Base-by-base conservation (phyloP, 2,329 filamentous ascomycete genomes). In the Cordyceps farinosa region DNA sequence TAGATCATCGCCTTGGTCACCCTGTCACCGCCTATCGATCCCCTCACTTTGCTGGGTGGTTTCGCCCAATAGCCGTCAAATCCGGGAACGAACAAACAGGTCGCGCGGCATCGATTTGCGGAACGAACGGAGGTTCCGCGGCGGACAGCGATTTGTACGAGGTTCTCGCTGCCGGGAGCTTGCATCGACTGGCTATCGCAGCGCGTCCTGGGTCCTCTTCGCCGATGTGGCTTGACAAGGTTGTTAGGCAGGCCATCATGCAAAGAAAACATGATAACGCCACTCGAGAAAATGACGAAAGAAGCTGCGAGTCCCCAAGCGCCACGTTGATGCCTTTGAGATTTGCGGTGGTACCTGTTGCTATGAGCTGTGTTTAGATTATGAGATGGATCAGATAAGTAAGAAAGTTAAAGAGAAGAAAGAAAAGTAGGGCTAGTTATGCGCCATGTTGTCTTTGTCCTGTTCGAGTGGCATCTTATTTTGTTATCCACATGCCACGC, bases 141-240 rank as follows among this genome's bases (percentile, higher is more conserved):
- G 44, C 42, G 2, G 27, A 13, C 22, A 17, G 30, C 15, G 22
- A 51, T 50, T 51, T 59, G 45, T 51, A 51, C 34, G 45, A 59
- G 56, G 56, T 36, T 59, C 47, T 61, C 58, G 58, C 57, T 22
- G 15, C 48, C 29, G 45, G 11, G 15, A 34, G 17, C 29, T 15
- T 53, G 45, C n/a, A 59, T 50, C 45, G 56, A 27, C 42, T 32
- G 55, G 44, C n/a, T 10, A 55, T 55, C 52, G 38, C 36, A 42
- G 38, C 5, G 11, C 11, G 22, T 34, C 47, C 4, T 22, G 55
- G 56, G 45, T n/a, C 22, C 29, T 22, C 36, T 61, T 45, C 11
- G 8, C 36, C 58, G 58, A 61, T 61, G 58, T 61, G 58, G 58
- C 58, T 61, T 44, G 58, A 61, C 58, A 53, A 42, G 48, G 48